Evolutionary conservation across 352 stramenopile species (phyloP).

Genomic region (Globisporangium cylindrosporum): DNA sequence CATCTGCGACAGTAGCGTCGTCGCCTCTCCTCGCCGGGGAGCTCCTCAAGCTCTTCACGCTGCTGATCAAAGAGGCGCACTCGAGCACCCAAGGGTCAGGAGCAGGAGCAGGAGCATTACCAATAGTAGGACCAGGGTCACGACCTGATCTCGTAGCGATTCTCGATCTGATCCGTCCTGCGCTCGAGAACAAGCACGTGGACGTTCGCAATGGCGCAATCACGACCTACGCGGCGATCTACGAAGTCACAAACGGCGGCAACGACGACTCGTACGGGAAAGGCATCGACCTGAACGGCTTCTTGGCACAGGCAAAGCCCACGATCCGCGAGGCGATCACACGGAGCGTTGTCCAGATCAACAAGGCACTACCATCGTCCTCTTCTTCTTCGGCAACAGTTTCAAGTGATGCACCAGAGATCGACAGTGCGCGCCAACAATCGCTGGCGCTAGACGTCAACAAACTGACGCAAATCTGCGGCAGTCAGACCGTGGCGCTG

Average conservation of each 20-base stretch:
- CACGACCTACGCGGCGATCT: conserved; percentile 62
- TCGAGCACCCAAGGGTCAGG: background rate
- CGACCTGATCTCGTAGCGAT: conserved; percentile 41
- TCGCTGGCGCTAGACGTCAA: conserved; percentile 54
- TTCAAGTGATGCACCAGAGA: conserved; percentile 29
- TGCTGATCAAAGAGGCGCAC: conserved; percentile 47
- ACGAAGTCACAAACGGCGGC: conserved; percentile 62
- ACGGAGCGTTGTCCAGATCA: conserved; percentile 65
- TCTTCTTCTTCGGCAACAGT: conserved; percentile 8
- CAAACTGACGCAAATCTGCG: conserved; percentile 55
- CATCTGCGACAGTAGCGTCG: conserved; percentile 29
- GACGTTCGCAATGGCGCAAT: conserved; percentile 75
- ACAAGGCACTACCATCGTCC: conserved; percentile 29
- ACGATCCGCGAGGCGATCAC: conserved; percentile 74
- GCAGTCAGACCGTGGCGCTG: conserved; percentile 46
- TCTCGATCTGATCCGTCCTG: conserved; percentile 40
- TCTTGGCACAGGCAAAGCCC: conserved; percentile 59
- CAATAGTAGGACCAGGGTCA: background rate
- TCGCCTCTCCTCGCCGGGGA: conserved; percentile 58
- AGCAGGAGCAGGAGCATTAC: conserved; percentile 7
- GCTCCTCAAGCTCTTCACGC: conserved; percentile 59
- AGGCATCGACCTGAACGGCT: conserved; percentile 58
- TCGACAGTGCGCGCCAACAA: conserved; percentile 55
- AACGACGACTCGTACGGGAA: conserved; percentile 24
- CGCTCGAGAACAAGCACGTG: conserved; percentile 83